Evolutionary conservation across 805 yeast genomes (phyloP).

Genomic region (Martiniozyma abietophila): DNA sequence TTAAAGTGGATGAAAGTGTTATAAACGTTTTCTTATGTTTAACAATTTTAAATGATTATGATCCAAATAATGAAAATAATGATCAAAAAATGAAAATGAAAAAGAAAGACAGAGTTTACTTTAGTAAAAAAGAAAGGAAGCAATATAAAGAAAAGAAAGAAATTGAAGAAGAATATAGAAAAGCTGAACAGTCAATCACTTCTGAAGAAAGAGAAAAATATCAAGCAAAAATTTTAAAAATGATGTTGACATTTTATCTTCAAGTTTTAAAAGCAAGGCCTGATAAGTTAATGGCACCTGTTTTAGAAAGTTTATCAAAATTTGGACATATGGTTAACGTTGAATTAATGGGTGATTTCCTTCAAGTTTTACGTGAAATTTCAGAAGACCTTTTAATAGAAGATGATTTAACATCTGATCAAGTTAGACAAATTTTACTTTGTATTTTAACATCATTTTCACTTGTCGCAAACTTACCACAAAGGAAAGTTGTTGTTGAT

Average conservation of each 20-base stretch:
- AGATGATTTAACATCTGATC: slow-evolving; percentile 33
- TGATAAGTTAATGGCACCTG: slow-evolving; percentile 68
- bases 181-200: slow-evolving; percentile 81
- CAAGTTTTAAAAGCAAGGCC: slow-evolving; percentile 61
- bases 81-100: slow-evolving; percentile 42
- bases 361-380: slow-evolving; percentile 81
- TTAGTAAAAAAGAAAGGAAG: slow-evolving; percentile 85
- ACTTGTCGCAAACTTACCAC: slow-evolving; percentile 63
- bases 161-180: slow-evolving; percentile 82
- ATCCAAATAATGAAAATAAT: slow-evolving; percentile 49
- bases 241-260: slow-evolving; percentile 63
- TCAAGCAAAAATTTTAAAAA: slow-evolving; percentile 77
- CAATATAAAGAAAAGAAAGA: slow-evolving; percentile 76
- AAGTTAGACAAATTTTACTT: slow-evolving; percentile 64
- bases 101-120: slow-evolving; percentile 84
- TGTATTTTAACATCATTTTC: slow-evolving; percentile 90
- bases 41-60: slow-evolving; percentile 58
- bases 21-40: slow-evolving; percentile 64
- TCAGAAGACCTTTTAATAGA: slow-evolving; percentile 41
- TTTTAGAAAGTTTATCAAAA: slow-evolving; percentile 82
- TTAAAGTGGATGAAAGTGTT: slow-evolving; percentile 75
- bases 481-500: slow-evolving; percentile 69
- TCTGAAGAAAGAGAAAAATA: slow-evolving; percentile 77
- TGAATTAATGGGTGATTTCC: slow-evolving; percentile 85
- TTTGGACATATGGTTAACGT: slow-evolving; percentile 90